phyloP scores from a whole-genome alignment of 1,284 basidiomycete genomes.

The Phylloboletellus chloephorus region DNA sequence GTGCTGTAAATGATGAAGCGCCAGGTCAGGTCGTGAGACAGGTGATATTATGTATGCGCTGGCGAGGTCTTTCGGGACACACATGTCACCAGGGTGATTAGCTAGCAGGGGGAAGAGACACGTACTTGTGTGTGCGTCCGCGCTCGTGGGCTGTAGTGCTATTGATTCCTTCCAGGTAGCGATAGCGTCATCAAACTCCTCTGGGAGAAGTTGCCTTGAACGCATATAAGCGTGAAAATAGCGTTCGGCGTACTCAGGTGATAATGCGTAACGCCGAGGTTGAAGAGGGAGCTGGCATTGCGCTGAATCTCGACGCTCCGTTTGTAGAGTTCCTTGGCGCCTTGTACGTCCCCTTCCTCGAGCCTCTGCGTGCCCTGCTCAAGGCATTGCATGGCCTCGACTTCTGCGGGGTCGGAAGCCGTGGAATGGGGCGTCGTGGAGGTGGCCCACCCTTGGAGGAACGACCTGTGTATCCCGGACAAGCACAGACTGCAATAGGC shows the following conservation, averaged over 20 bases:
- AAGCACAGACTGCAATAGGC: conserved; percentile 10
- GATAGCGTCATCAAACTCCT: conserved; percentile 84
- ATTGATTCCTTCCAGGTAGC: conserved; percentile 85
- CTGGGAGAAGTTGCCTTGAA: conserved; percentile 38
- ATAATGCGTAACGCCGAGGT: conserved; percentile 85
- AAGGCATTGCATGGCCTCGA: conserved; percentile 75
- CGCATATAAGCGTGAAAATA: conserved; percentile 12
- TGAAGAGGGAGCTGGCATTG: conserved; percentile 80
- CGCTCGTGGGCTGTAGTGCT: conserved; percentile 73
- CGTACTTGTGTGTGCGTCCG: conserved; percentile 91
- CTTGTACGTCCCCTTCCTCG: conserved; percentile 84
- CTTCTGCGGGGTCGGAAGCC: conserved; percentile 77
- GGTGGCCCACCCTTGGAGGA: conserved; percentile 69
- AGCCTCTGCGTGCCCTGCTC: conserved; percentile 85
- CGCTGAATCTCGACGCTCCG: conserved; percentile 79
- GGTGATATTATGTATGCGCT: conserved; percentile 90
- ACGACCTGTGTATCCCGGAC: conserved; percentile 4
- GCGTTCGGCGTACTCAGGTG: conserved; percentile 63
- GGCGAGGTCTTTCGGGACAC: conserved; percentile 65
- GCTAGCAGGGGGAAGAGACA: conserved; percentile 20
- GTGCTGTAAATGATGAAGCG: conserved; percentile 82
- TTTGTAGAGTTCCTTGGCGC: conserved; percentile 74
- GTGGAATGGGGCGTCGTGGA: conserved; percentile 77
- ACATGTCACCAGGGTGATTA: conserved; percentile 26
- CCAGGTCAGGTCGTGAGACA: conserved; percentile 83